Conservation (phyloP, 345 rosid genomes). For the Brassica incana region DNA sequence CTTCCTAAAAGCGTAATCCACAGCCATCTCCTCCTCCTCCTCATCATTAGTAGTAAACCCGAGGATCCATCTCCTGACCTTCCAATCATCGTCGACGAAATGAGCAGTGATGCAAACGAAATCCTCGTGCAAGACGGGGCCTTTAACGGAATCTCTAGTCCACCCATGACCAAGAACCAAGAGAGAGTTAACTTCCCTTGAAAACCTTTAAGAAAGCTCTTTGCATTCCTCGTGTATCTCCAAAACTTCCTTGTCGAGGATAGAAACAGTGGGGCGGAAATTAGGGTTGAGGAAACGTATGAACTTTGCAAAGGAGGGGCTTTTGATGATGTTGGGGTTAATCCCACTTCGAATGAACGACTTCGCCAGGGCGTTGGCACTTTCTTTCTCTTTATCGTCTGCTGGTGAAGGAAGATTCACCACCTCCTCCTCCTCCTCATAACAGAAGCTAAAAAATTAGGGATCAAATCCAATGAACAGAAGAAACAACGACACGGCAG, state of each 20-base stretch:
- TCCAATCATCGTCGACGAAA: conserved; percentile 14
- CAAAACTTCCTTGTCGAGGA: neutral
- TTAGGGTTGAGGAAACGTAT: neutral
- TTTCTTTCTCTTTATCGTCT: neutral
- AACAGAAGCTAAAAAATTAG: neutral
- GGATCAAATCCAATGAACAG: neutral
- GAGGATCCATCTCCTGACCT: conserved; percentile 13
- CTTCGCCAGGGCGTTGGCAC: neutral
- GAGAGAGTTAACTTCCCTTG: conserved; percentile 16
- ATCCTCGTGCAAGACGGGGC: conserved; percentile 14
- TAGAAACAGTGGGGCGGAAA: neutral
- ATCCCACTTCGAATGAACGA: neutral
- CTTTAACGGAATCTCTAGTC: neutral
- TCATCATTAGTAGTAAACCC: neutral
- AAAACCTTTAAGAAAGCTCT: conserved; percentile 6
- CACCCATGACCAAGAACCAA: neutral
- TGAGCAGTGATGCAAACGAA: conserved; percentile 17
- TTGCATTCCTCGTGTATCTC: conserved; percentile 15
- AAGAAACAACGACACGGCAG: neutral
- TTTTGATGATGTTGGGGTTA: neutral
- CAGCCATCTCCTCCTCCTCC: accelerated
- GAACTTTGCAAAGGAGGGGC: neutral
- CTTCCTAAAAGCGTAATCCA: too few species aligned
- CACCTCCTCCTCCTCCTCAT: neutral
- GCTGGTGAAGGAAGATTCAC: neutral